These are phyloP conservation scores for Diplodia scrobiculata DNA, from an alignment of 2,329 filamentous ascomycete genomes.

Conservation along the genomic window DNA sequence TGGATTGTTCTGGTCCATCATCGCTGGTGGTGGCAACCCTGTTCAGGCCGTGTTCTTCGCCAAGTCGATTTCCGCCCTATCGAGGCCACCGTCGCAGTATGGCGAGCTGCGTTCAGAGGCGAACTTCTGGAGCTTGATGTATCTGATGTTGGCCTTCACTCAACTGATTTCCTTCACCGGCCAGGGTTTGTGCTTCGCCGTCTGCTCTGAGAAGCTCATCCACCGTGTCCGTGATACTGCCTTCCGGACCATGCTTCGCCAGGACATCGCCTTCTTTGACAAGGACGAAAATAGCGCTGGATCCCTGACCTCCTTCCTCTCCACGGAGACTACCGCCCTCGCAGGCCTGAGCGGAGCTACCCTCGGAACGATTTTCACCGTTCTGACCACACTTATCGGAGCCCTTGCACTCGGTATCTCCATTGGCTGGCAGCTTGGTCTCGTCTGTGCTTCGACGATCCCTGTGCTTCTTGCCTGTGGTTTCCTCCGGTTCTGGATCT, in stretches of 20 bases:
- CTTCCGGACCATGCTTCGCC: slow-evolving; percentile 84
- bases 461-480: slow-evolving; percentile 77
- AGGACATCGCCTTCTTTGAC: slow-evolving; percentile 93
- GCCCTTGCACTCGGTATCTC: slow-evolving; percentile 70
- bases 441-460: slow-evolving; percentile 78
- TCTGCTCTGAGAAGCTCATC: slow-evolving; percentile 82
- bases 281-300: slow-evolving; percentile 85
- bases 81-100: slow-evolving; percentile 57
- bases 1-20: slow-evolving; percentile 71
- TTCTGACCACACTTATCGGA: slow-evolving; percentile 74
- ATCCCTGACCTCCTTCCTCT: slow-evolving; percentile 80
- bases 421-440: slow-evolving; percentile 83
- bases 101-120: slow-evolving; percentile 66
- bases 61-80: slow-evolving; percentile 77
- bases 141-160: slow-evolving; percentile 76
- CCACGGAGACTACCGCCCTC: slow-evolving; percentile 85
- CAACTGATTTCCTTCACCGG: slow-evolving; percentile 65
- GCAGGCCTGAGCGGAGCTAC: slow-evolving; percentile 86
- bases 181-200: slow-evolving; percentile 71
- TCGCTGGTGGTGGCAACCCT: slow-evolving; percentile 81
- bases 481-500: slow-evolving; percentile 85
- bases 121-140: slow-evolving; percentile 89
- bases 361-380: slow-evolving; percentile 81
- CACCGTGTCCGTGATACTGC: slow-evolving; percentile 79
- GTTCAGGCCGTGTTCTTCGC: slow-evolving; percentile 80